These are phyloP conservation scores for Panicum hallii DNA, from an alignment of 202 grass and related monocot genomes.

Conservation along the genomic window DNA sequence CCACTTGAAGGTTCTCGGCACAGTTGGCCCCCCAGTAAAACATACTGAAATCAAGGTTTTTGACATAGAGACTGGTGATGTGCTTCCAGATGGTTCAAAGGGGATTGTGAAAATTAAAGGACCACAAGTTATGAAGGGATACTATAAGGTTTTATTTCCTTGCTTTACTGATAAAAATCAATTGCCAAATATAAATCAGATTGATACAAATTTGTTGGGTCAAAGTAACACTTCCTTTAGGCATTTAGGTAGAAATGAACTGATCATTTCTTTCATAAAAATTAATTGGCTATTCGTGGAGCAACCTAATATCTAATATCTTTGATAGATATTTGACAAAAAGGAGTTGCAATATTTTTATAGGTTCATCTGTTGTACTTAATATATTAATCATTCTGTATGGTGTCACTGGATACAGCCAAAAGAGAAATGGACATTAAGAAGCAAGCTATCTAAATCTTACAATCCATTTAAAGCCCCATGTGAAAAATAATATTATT, in stretches of 20 bases:
- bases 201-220: not conserved
- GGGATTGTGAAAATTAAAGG: constrained; percentile 93
- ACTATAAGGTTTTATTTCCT: constrained; percentile 84
- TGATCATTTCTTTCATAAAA: constrained; percentile 20
- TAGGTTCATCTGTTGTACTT: not conserved
- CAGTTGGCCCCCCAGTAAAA: constrained; percentile 80
- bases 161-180: constrained; percentile 18
- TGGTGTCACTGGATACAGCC: not conserved
- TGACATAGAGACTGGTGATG: constrained; percentile 62
- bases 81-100: constrained; percentile 86
- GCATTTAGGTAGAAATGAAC: constrained; percentile 2
- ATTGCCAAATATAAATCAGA: constrained; percentile 19
- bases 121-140: constrained; percentile 89
- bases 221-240: constrained; percentile 5
- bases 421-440: constrained; percentile 22
- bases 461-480: constrained; percentile 16
- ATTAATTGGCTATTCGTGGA: not conserved
- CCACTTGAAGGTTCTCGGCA: constrained; percentile 83
- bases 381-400: not conserved
- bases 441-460: not conserved
- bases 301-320: no score
- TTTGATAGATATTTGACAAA: constrained; percentile 14
- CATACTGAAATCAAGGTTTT: constrained; percentile 85
- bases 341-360: not conserved
- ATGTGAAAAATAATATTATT: not conserved